Conservation (phyloP, 2,329 filamentous ascomycete genomes). For the Nemania sp. region DNA sequence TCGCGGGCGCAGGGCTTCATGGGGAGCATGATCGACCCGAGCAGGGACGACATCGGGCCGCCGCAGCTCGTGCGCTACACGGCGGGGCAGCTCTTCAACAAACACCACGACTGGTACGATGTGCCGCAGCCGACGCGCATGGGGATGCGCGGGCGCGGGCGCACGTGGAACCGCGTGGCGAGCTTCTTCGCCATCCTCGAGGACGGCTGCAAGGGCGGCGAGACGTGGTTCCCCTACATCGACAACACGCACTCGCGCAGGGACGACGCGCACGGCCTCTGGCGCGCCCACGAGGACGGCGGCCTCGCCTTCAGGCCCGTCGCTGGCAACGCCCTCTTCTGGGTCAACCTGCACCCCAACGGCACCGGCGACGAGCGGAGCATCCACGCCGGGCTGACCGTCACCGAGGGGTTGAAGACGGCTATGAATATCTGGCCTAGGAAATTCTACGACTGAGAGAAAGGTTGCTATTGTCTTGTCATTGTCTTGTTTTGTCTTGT, state of each 20-base stretch:
- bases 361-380: constrained; percentile 48
- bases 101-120: constrained; percentile 49
- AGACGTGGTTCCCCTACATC: constrained; percentile 49
- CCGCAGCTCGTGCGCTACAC: constrained; percentile 50
- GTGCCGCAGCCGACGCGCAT: constrained; percentile 31
- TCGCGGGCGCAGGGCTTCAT: constrained; percentile 44
- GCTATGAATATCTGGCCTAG: constrained; percentile 55
- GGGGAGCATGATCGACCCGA: constrained; percentile 44
- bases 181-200: constrained; percentile 51
- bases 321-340: constrained; percentile 51
- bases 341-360: constrained; percentile 50
- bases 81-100: constrained; percentile 46
- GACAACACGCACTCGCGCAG: constrained; percentile 21
- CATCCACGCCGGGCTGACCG: constrained; percentile 48
- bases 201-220: constrained; percentile 46
- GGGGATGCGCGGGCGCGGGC: constrained; percentile 31
- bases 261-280: constrained; percentile 32
- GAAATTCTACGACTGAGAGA: constrained; percentile 30
- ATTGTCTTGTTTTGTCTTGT: not conserved
- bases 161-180: constrained; percentile 45
- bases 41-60: constrained; percentile 48
- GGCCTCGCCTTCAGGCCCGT: constrained; percentile 49
- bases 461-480: not conserved
- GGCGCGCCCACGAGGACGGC: constrained; percentile 46
- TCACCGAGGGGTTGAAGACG: constrained; percentile 48